Conservation (phyloP, 306 rosid species). For the Arachis hypogaea region DNA sequence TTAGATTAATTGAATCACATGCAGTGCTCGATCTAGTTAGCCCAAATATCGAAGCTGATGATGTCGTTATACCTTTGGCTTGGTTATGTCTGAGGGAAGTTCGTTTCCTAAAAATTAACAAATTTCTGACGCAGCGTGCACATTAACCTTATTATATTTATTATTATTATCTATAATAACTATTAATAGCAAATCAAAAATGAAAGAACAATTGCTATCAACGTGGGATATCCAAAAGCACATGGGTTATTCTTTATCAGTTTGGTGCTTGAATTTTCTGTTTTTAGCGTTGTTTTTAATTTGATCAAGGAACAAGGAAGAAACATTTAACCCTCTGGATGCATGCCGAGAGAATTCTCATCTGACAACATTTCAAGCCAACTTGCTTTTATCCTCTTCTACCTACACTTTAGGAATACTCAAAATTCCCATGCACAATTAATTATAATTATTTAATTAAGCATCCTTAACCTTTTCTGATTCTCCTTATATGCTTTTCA, state of each 20-base stretch:
- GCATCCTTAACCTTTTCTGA: conserved; percentile 45
- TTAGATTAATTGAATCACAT: conserved; percentile 13
- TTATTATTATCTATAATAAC: too few relatives aligned
- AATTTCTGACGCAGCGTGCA: conserved; percentile 26
- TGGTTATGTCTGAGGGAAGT: conserved; percentile 25
- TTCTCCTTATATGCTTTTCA: conserved; percentile 46
- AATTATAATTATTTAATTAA: conserved; percentile 19
- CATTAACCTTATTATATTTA: too few relatives aligned
- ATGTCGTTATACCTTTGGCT: conserved; percentile 24
- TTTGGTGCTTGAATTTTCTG: conserved; percentile 46
- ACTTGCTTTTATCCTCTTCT: conserved; percentile 49
- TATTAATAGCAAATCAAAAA: neutral
- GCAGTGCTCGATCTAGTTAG: neutral
- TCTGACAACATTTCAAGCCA: conserved; percentile 35
- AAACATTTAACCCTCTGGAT: conserved; percentile 35
- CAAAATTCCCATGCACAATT: conserved; percentile 42
- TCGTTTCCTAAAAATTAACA: conserved; percentile 17
- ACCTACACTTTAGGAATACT: conserved; percentile 50
- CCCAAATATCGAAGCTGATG: conserved; percentile 18
- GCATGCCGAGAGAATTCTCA: conserved; percentile 47
- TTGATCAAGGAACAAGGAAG: conserved; percentile 2
- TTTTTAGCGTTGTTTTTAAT: conserved; percentile 39
- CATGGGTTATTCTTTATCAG: conserved; percentile 47
- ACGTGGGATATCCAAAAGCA: conserved; percentile 43
- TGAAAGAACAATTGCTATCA: neutral